Base-by-base conservation (phyloP, 768 basidiomycete species). In the Lactifluus subvellereus region DNA sequence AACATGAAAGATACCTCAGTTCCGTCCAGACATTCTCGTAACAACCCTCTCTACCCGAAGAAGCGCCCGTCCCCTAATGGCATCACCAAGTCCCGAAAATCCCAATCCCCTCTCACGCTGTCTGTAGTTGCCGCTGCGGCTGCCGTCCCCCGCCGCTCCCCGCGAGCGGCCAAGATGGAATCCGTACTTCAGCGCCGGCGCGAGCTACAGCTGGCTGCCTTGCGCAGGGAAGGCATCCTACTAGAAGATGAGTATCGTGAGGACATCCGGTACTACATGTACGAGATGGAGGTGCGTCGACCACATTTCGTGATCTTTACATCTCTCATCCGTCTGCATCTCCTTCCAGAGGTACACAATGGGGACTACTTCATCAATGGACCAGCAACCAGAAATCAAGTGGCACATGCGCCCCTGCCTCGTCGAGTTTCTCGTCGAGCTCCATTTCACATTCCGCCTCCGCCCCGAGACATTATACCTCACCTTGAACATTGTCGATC, bases 381-480 rank as follows among this genome's bases (percentile, higher is more conserved):
- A 99, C 74, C 93, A 95, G 77, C 97, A 99, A 73, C 96, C 97
- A 38, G 97, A 99, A 76, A 94, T 99, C 72, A 83, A 89, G 70
- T 98, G 97, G 97, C 92, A 95, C 76, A 99, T 99, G 97, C 92
- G 97, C 42, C 93, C 93, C 38, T 96, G 91, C 78, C 86, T 99
- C 50, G 93, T 98, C 73, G 97, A 99, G 75, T 99, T 99, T 76
- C 85, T 99, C 72, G 91, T 99, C 72, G 97, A 99, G 76, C 91
- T 98, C 66, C 97, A 99, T 76, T 94, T 96, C 73, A 94, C 93
- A 66, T 96, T 97, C 78, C 90, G 94, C 54, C 86, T 99, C 57
- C 94, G 97, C 48, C 97, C 97, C 11, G 97, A 99, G 79, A 98
- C 97, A 6, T 84, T 99, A 67, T 98, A 98, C 76, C 91, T 99